Conservation (phyloP, 768 basidiomycete species). For the Ephemerocybe angulata region DNA sequence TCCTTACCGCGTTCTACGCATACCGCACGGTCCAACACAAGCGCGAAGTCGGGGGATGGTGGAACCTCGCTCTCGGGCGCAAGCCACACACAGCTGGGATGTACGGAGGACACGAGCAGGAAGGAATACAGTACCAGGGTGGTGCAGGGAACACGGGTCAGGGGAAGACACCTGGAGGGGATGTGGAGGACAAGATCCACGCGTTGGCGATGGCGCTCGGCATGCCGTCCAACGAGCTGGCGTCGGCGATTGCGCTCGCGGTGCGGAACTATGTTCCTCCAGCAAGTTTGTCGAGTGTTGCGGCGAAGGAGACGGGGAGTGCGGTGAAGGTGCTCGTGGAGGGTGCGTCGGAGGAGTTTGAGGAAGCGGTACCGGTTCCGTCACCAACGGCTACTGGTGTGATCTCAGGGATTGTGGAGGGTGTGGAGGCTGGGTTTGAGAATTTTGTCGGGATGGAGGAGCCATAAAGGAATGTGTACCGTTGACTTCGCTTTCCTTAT, state of each 20-base stretch:
- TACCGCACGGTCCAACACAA: slow-evolving; percentile 49
- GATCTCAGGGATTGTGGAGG: slow-evolving; percentile 20
- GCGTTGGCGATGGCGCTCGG: slow-evolving; percentile 61
- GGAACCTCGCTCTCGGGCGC: slow-evolving; percentile 46
- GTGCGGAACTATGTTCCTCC: slow-evolving; percentile 58
- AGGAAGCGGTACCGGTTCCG: slow-evolving; percentile 7
- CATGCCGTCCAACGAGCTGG: slow-evolving; percentile 56
- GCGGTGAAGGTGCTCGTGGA: slow-evolving; percentile 39
- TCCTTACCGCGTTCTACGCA: slow-evolving; percentile 48
- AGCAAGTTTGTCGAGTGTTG: slow-evolving; percentile 55
- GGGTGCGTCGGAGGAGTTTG: slow-evolving; percentile 10
- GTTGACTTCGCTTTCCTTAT: too few species aligned
- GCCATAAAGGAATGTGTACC: slow-evolving; percentile 19
- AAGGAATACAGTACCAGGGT: too few species aligned
- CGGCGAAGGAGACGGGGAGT: slow-evolving; percentile 43
- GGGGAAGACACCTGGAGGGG: slow-evolving; percentile 8
- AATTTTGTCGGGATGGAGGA: slow-evolving; percentile 48
- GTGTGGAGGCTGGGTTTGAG: slow-evolving; percentile 32
- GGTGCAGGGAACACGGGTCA: slow-evolving; percentile 5
- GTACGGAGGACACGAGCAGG: slow-evolving; percentile 3
- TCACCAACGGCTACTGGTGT: slow-evolving; percentile 14
- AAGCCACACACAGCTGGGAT: slow-evolving; percentile 21
- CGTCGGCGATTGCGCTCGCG: slow-evolving; percentile 59
- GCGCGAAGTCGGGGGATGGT: slow-evolving; percentile 57
- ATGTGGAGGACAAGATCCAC: slow-evolving; percentile 54